Conservation (phyloP, 495 filamentous ascomycete genomes). For the Astrocystis sublimbata region DNA sequence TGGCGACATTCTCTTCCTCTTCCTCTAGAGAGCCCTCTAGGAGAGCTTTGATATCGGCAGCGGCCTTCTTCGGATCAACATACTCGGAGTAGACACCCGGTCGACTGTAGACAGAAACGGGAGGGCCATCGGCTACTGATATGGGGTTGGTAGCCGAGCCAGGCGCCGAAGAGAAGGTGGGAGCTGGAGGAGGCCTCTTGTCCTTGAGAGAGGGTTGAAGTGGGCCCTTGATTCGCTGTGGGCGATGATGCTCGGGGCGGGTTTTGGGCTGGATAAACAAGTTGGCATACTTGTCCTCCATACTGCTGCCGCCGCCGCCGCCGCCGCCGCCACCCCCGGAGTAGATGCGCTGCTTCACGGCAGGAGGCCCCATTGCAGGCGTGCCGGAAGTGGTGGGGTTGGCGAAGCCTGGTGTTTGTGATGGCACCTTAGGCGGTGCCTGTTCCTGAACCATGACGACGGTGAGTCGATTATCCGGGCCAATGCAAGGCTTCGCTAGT, state of each 20-base stretch:
- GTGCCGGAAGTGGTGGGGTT: slow-evolving; percentile 16
- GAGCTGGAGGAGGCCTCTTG: slow-evolving; percentile 33
- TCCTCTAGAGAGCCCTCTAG: slow-evolving; percentile 87
- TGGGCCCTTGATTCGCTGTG: slow-evolving; percentile 43
- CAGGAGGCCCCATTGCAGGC: slow-evolving; percentile 13
- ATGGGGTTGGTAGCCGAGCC: slow-evolving; percentile 30
- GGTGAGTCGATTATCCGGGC: not conserved
- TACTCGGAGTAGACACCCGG: slow-evolving; percentile 64
- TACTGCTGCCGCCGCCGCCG: slow-evolving; percentile 25
- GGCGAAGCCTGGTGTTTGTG: slow-evolving; percentile 13
- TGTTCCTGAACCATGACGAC: slow-evolving; percentile 34
- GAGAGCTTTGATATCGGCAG: slow-evolving; percentile 82
- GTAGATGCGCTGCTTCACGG: slow-evolving; percentile 26
- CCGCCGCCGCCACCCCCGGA: too few relatives aligned
- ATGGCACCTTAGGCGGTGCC: slow-evolving; percentile 34
- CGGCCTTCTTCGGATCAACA: slow-evolving; percentile 74
- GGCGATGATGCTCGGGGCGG: slow-evolving; percentile 49
- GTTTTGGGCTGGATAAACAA: slow-evolving; percentile 47
- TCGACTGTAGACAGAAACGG: slow-evolving; percentile 32
- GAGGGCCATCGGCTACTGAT: slow-evolving; percentile 27
- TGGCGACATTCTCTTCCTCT: slow-evolving; percentile 58
- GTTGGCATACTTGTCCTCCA: slow-evolving; percentile 39
- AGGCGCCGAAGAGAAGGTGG: slow-evolving; percentile 42
- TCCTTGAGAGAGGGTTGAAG: slow-evolving; percentile 39
- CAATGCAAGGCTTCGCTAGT: not conserved